Conservation (phyloP, 164 flowering plant genomes). For the Protea cynaroides region DNA sequence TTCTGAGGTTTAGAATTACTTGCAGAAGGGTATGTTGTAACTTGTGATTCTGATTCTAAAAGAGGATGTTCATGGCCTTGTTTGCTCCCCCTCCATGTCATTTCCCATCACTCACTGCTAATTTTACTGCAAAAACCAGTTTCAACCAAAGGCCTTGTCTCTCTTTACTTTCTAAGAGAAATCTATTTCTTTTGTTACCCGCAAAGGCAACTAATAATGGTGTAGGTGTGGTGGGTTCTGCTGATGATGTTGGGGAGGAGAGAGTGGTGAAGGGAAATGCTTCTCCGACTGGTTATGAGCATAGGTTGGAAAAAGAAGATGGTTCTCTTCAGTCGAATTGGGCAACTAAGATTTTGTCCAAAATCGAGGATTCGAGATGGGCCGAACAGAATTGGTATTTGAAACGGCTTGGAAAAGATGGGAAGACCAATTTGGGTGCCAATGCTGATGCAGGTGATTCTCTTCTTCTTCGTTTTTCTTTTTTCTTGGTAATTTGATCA, state of each 20-base stretch:
- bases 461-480: background rate
- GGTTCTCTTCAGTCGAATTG: constrained; percentile 29
- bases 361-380: constrained; percentile 70
- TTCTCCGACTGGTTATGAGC: constrained; percentile 15
- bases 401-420: constrained; percentile 74
- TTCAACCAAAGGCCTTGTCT: constrained; percentile 26
- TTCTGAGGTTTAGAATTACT: constrained; percentile 1
- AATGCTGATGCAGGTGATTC: constrained; percentile 86
- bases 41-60: background rate
- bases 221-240: constrained; percentile 35
- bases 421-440: constrained; percentile 83
- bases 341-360: constrained; percentile 19
- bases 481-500: background rate
- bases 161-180: constrained; percentile 17
- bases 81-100: constrained; percentile 40
- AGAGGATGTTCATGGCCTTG: constrained; percentile 37
- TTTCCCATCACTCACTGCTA: constrained; percentile 26
- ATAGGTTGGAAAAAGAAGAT: constrained; percentile 15
- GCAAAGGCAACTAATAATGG: constrained; percentile 44
- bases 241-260: constrained; percentile 33
- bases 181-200: constrained; percentile 9
- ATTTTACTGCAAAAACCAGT: constrained; percentile 27
- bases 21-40: background rate
- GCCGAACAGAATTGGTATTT: constrained; percentile 89
- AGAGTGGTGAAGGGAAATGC: constrained; percentile 12